Base-by-base conservation (phyloP, 805 yeast genomes). In the Metschnikowia bowlesiae region DNA sequence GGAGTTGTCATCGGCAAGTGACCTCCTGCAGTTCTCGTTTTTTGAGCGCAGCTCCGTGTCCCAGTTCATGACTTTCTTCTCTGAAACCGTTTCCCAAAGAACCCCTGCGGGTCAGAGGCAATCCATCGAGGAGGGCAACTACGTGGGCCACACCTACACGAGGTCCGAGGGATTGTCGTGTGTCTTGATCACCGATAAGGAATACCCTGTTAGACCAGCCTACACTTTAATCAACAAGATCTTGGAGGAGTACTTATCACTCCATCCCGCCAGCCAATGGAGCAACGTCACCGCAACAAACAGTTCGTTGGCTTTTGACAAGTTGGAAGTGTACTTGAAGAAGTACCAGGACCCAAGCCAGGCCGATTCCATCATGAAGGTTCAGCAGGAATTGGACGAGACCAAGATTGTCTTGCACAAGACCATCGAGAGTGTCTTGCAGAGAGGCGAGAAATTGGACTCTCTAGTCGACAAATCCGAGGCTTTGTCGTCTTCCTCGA, bases 281-380 rank as follows among this genome's bases (percentile, higher is more conserved):
- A 46, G 49, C 22, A 62, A 69, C 50, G 67, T 80, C 44, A 63
- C 76, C 2, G 81, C 77, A 51, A 73, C 71, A 51, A 75, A 64
- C 47, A 58, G 80, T 14, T 64, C 68, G 11, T 73, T 85, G 49
- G 69, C 71, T 37, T 83, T 79, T 65, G 81, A 80, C 28, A 81
- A 80, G 53, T 75, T 92, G 61, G 87, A 83, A 32, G 72, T 70
- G 28, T 90, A 90, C 66, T 72, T 94, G 58, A 72, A 75, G 60
- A 88, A 88, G 63, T 94, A 94, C 71, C 99, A 94, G 73, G 96
- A 94, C 67, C 99, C 99, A 31, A 79, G 86, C 39, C 96, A 94
- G 74, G 98, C 98, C 0, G 99, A 94, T 67, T 86, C 97, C 9
- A 83, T 94, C 55, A 85, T 94, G 96, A 87, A 86, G 68, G 99